Evolutionary conservation across 192 early-diverging fungal genomes (phyloP).

Genomic region (Coemansia sp.): DNA sequence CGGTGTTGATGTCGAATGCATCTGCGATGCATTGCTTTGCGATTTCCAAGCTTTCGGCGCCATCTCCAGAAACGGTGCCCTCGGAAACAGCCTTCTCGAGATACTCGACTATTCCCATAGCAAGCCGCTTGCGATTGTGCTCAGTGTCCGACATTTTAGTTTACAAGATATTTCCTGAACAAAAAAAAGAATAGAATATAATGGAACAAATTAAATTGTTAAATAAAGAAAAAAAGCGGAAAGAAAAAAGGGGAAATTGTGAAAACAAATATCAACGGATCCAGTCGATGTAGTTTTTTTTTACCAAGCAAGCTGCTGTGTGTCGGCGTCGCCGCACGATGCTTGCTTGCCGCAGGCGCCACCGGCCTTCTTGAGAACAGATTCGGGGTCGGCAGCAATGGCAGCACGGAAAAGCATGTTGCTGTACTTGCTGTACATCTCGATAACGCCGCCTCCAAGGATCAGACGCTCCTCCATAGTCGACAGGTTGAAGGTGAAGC

Average conservation of each 20-base stretch:
- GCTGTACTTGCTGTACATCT: constrained; percentile 79
- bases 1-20: constrained; percentile 82
- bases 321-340: constrained; percentile 39
- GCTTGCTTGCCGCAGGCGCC: constrained; percentile 45
- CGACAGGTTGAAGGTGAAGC: constrained; percentile 62
- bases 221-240: constrained; percentile 1
- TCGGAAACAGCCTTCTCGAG: constrained; percentile 50
- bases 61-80: constrained; percentile 34
- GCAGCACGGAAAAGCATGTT: constrained; percentile 70
- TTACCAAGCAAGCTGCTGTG: constrained; percentile 52
- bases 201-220: background rate
- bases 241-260: background rate
- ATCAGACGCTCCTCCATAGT: constrained; percentile 74
- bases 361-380: constrained; percentile 47
- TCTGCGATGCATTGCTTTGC: constrained; percentile 95
- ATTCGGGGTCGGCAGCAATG: constrained; percentile 59
- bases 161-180: too few relatives aligned
- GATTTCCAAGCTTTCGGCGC: constrained; percentile 58
- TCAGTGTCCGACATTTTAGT: constrained; percentile 20
- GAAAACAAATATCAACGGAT: background rate
- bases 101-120: constrained; percentile 47
- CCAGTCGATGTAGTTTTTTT: background rate
- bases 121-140: constrained; percentile 35
- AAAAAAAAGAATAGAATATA: constrained; percentile 5
- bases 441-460: constrained; percentile 69